A percentile compares a stretch with the other conserved stretches of the same genome.
Conservation (phyloP, 2,329 filamentous ascomycete genomes). For the Ascochyta koolunga region DNA sequence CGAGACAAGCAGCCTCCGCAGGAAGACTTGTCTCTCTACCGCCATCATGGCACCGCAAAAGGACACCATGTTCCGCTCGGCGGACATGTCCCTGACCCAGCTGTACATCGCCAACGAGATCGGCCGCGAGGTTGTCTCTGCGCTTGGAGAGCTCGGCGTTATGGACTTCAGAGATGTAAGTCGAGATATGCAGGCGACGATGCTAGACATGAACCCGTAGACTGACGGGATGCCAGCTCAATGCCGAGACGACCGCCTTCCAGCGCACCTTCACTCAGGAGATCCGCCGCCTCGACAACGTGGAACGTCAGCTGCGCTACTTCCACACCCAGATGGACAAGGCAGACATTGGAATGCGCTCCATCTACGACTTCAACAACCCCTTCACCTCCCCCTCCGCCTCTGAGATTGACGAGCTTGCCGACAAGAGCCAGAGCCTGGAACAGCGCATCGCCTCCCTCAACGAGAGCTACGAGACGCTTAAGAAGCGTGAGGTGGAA, state of each 20-base stretch:
- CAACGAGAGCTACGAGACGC: conserved; percentile 97
- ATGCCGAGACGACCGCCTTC: conserved; percentile 90
- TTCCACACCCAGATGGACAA: conserved; percentile 97
- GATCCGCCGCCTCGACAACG: conserved; percentile 95
- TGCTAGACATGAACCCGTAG: conserved; percentile 2
- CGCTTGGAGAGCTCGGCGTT: conserved; percentile 91
- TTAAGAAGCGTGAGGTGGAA: conserved; percentile 97
- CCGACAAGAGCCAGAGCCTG: conserved; percentile 88
- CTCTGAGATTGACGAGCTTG: conserved; percentile 93
- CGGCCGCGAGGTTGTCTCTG: conserved; percentile 94
- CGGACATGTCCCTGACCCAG: conserved; percentile 99
- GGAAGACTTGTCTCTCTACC: conserved; percentile 36
- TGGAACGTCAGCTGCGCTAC: conserved; percentile 95
- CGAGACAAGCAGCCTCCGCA: conserved; percentile 31
- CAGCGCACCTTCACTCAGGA: conserved; percentile 98
- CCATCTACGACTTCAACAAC: conserved; percentile 89
- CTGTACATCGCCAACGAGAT: conserved; percentile 99
- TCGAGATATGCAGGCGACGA: conserved; percentile 14
- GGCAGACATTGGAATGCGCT: conserved; percentile 80
- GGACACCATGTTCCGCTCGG: conserved; percentile 98
- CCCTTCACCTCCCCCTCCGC: conserved; percentile 86
- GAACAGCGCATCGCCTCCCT: conserved; percentile 90
- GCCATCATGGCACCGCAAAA: conserved; percentile 65
- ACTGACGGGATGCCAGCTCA: conserved; percentile 68
- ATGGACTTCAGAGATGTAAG: conserved; percentile 97